These are phyloP conservation scores for Ophiostoma sp. DNA, from an alignment of 2,329 filamentous ascomycete species.

Conservation along the genomic window DNA sequence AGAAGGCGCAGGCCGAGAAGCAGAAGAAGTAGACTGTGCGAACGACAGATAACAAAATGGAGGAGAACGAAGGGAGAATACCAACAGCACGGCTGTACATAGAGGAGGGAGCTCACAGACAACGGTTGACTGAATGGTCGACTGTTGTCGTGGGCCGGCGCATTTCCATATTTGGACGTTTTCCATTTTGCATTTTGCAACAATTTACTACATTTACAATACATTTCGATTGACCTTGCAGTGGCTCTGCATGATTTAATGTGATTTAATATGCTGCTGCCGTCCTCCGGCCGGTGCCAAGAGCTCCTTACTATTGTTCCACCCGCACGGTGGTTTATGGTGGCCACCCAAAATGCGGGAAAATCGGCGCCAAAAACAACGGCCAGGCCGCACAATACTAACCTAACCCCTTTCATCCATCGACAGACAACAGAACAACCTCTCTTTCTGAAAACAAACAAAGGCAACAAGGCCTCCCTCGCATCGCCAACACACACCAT, in stretches of 20 bases:
- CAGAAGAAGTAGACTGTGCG: conserved; percentile 23
- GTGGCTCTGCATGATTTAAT: background rate
- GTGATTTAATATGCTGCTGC: background rate
- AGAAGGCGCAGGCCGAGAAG: conserved; percentile 69
- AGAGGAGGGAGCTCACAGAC: background rate
- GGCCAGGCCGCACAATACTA: background rate
- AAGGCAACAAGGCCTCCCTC: conserved; percentile 6
- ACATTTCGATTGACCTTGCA: background rate
- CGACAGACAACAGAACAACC: background rate
- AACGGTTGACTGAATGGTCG: background rate
- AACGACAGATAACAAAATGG: background rate
- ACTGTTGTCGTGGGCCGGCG: background rate
- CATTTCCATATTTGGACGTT: background rate
- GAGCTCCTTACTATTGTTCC: conserved; percentile 9
- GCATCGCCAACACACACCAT: conserved; percentile 4
- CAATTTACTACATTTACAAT: background rate
- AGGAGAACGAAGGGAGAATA: background rate
- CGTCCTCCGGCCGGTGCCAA: background rate
- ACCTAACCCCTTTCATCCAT: background rate
- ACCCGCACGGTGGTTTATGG: background rate
- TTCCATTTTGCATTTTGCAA: background rate
- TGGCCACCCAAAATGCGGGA: background rate
- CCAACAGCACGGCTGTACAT: background rate
- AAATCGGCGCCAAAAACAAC: background rate
- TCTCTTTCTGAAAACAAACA: background rate